A percentile compares a stretch with the other conserved stretches of the same genome.
Conservation (phyloP, 1,284 basidiomycete species). For the Cystobasidium slooffiae region DNA sequence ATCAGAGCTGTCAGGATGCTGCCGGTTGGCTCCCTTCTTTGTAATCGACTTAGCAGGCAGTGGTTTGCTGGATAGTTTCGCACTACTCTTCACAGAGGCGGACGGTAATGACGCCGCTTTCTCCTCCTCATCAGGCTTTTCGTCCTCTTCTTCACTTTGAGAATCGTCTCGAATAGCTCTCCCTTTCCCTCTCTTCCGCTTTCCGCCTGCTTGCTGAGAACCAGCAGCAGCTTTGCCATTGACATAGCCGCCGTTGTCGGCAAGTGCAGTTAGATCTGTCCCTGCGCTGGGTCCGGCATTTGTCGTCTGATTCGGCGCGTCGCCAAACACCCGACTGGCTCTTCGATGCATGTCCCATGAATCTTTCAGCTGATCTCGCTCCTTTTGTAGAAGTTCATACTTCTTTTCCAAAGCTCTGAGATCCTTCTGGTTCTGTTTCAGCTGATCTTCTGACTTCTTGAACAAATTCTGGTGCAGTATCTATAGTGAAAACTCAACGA, state of each 20-base stretch:
- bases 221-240: not conserved
- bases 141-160: not conserved
- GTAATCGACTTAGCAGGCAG: no score
- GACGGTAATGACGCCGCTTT: not conserved
- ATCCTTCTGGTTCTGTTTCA: not conserved
- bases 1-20: no score
- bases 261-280: no score
- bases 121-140: not conserved
- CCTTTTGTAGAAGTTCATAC: not conserved
- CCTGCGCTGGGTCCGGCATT: no score
- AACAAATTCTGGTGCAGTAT: not conserved
- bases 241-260: not conserved
- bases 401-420: not conserved
- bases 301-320: conserved; percentile 4
- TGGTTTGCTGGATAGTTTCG: not conserved
- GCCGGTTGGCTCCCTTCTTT: no score
- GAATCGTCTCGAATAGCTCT: not conserved
- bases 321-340: conserved; percentile 19
- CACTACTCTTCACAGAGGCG: not conserved
- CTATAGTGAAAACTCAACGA: not conserved
- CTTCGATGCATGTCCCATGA: conserved; percentile 24
- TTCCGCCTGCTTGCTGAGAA: not conserved
- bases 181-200: conserved; percentile 7
- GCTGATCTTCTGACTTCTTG: conserved; percentile 1
- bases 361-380: conserved; percentile 13